Conservation (phyloP, 768 basidiomycete species). For the Collybia sordida region DNA sequence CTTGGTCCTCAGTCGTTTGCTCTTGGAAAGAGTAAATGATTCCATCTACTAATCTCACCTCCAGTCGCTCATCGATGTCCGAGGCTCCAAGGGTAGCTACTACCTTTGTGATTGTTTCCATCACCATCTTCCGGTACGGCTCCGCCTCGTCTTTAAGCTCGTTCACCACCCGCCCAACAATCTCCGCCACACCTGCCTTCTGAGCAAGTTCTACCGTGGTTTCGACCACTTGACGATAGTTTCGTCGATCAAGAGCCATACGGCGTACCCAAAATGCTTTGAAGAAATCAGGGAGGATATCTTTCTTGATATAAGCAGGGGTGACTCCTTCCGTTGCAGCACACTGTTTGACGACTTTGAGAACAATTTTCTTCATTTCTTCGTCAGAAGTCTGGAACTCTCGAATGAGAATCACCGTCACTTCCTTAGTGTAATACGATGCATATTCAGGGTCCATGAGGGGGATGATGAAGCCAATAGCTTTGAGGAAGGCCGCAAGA, state of each 20-base stretch:
- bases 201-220: conserved; percentile 98
- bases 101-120: conserved; percentile 99
- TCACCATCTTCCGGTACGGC: conserved; percentile 98
- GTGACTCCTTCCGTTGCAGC: conserved; percentile 98
- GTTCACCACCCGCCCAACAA: conserved; percentile 85
- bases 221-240: conserved; percentile 97
- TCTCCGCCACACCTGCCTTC: conserved; percentile 95
- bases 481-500: conserved; percentile 93
- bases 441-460: conserved; percentile 99
- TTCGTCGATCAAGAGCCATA: conserved; percentile 95
- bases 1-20: conserved; percentile 97
- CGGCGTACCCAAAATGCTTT: conserved; percentile 98
- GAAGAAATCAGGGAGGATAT: conserved; percentile 99
- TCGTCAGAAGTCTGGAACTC: conserved; percentile 99
- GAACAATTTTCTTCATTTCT: conserved; percentile 99
- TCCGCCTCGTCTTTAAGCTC: conserved; percentile 91
- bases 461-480: conserved; percentile 98
- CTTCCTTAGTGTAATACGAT: conserved; percentile 98
- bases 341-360: conserved; percentile 99
- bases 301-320: conserved; percentile 92
- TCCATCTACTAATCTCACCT: conserved; percentile 92
- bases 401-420: conserved; percentile 93
- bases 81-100: conserved; percentile 92
- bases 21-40: conserved; percentile 99
- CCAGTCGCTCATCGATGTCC: conserved; percentile 94